A percentile compares a stretch with the other conserved stretches of the same genome.
Evolutionary conservation across 306 rosid species (phyloP).

Genomic region (Dryas drummondii): DNA sequence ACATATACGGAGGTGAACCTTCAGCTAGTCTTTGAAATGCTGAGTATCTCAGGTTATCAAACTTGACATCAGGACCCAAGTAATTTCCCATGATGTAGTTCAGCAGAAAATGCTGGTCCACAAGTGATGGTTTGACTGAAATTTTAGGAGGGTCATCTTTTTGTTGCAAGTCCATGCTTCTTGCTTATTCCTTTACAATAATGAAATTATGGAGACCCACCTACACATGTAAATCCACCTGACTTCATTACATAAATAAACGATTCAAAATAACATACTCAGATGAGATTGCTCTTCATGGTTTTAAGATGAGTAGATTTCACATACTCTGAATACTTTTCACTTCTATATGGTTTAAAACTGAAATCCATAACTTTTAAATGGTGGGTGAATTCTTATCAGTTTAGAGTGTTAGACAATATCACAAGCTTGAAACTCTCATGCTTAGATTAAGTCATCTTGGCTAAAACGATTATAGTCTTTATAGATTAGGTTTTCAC

Average conservation of each 20-base stretch:
- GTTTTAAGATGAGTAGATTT: not conserved
- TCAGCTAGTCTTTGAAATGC: conserved; percentile 38
- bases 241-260: not conserved
- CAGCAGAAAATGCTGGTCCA: conserved; percentile 46
- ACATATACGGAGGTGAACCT: conserved; percentile 36
- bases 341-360: not conserved
- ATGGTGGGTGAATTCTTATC: not conserved
- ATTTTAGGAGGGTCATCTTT: conserved; percentile 20
- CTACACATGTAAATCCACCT: conserved; percentile 13
- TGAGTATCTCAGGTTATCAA: conserved; percentile 41
- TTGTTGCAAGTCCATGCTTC: conserved; percentile 44
- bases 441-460: not conserved
- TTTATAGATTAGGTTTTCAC: not conserved
- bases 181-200: conserved; percentile 3
- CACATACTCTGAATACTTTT: not conserved
- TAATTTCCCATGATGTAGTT: conserved; percentile 52
- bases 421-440: not conserved
- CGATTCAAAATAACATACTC: not conserved
- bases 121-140: conserved; percentile 18
- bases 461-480: not conserved
- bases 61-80: conserved; percentile 69
- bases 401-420: not conserved
- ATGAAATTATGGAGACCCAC: conserved; percentile 12
- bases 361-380: not conserved
- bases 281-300: not conserved